Percentiles rank a stretch among this genome's conserved stretches.
Conservation (phyloP, 2,329 filamentous ascomycete genomes). For the Fusarium cyanostomum region DNA sequence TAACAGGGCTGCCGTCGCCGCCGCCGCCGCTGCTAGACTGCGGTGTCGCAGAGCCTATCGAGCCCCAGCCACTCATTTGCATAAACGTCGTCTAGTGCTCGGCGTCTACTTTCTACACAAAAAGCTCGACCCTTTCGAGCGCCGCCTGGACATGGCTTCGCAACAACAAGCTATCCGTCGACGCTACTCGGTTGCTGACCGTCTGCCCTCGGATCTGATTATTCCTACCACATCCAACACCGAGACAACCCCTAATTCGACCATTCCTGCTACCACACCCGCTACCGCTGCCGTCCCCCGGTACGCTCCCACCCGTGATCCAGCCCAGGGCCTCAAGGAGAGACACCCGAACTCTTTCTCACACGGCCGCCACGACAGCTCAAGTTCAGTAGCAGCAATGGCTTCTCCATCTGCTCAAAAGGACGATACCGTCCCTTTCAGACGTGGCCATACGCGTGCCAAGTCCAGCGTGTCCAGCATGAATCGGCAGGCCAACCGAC, state of each 20-base stretch:
- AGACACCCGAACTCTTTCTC: slow-evolving; percentile 19
- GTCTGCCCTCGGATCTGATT: slow-evolving; percentile 43
- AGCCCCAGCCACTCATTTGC: slow-evolving; percentile 51
- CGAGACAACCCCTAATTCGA: slow-evolving; percentile 22
- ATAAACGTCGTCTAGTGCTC: slow-evolving; percentile 48
- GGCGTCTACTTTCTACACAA: slow-evolving; percentile 45
- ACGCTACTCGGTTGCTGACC: slow-evolving; percentile 53
- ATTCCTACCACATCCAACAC: slow-evolving; percentile 36
- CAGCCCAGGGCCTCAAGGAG: slow-evolving; percentile 19
- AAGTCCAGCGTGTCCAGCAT: slow-evolving; percentile 59
- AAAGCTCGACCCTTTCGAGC: slow-evolving; percentile 40
- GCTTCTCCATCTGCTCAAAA: slow-evolving; percentile 50
- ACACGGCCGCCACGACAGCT: slow-evolving; percentile 30
- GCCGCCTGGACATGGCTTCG: slow-evolving; percentile 46
- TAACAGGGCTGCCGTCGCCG: slow-evolving; percentile 54
- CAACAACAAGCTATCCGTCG: slow-evolving; percentile 52
- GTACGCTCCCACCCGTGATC: slow-evolving; percentile 25
- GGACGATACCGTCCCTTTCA: slow-evolving; percentile 52
- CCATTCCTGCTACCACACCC: slow-evolving; percentile 14
- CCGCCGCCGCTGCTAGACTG: slow-evolving; percentile 52
- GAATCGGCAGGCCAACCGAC: slow-evolving; percentile 62
- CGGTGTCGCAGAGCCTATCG: slow-evolving; percentile 51
- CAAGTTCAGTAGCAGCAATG: slow-evolving; percentile 41
- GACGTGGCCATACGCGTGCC: slow-evolving; percentile 59
- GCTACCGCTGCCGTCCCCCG: slow-evolving; percentile 19